Evolutionary conservation across 2,329 filamentous ascomycete species (phyloP).

Genomic region (Tolypocladium paradoxum): DNA sequence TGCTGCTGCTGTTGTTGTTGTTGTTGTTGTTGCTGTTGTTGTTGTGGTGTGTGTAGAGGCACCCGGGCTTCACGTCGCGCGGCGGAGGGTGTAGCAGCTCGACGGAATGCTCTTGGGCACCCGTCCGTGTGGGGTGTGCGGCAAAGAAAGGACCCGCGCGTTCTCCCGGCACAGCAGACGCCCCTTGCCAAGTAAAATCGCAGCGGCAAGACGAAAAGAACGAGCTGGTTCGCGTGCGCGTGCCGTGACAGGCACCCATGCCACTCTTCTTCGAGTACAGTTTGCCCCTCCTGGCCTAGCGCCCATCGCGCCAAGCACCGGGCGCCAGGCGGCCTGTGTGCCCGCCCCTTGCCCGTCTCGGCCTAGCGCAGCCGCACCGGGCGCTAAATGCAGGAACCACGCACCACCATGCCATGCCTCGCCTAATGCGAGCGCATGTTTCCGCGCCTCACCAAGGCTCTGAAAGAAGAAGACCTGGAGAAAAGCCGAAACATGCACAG

Average conservation of each 20-base stretch:
- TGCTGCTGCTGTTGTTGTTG: too few relatives aligned
- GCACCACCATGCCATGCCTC: too few relatives aligned
- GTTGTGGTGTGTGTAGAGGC: not conserved
- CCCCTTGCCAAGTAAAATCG: too few relatives aligned
- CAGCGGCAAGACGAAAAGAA: not conserved
- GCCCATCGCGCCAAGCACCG: too few relatives aligned
- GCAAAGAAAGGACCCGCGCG: not conserved
- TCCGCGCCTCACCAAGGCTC: too few relatives aligned
- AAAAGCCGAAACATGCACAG: too few relatives aligned
- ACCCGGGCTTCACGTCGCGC: not conserved
- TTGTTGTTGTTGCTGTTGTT: too few relatives aligned
- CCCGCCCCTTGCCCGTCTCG: not conserved
- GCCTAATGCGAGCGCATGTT: too few relatives aligned
- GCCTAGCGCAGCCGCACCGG: not conserved
- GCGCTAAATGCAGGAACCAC: not conserved
- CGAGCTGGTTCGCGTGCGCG: not conserved
- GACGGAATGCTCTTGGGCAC: too few relatives aligned
- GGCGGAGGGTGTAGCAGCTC: not conserved
- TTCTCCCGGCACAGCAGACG: not conserved
- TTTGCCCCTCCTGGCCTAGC: not conserved
- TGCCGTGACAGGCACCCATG: not conserved
- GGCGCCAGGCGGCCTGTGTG: not conserved
- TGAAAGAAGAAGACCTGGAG: too few relatives aligned
- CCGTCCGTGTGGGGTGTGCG: too few relatives aligned
- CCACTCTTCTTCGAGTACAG: not conserved